Conservation (phyloP, 1,284 basidiomycete species). For the Tilletiopsis washingtonensis region DNA sequence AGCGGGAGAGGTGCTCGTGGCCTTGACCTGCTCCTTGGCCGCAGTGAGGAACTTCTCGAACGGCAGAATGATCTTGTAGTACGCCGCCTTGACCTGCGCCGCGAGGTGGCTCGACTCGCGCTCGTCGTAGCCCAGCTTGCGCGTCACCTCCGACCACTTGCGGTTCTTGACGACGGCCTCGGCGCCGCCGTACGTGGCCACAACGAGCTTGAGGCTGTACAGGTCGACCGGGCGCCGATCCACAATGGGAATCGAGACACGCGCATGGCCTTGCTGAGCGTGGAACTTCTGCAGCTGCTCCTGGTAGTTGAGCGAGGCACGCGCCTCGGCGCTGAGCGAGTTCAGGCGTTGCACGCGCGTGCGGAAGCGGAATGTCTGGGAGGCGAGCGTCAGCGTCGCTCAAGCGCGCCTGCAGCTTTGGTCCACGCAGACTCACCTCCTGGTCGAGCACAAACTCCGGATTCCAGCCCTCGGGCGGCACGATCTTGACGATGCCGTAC, state of each 20-base stretch:
- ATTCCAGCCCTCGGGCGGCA: constrained; percentile 86
- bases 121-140: constrained; percentile 67
- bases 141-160: constrained; percentile 78
- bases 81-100: constrained; percentile 80
- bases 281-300: constrained; percentile 75
- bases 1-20: background rate
- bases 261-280: constrained; percentile 53
- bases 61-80: constrained; percentile 79
- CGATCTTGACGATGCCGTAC: constrained; percentile 91
- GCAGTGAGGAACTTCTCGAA: constrained; percentile 75
- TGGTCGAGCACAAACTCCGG: constrained; percentile 96
- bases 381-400: constrained; percentile 10
- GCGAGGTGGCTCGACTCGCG: constrained; percentile 60
- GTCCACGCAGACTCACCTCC: constrained; percentile 56
- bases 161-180: constrained; percentile 62
- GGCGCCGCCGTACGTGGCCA: constrained; percentile 70
- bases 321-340: constrained; percentile 90
- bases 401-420: background rate
- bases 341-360: constrained; percentile 91
- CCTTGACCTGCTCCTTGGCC: constrained; percentile 44
- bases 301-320: constrained; percentile 92
- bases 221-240: constrained; percentile 86
- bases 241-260: constrained; percentile 81
- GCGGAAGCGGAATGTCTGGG: constrained; percentile 81
- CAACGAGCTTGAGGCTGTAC: constrained; percentile 84